phyloP scores from a whole-genome alignment of 352 stramenopile genomes.

The Phytopythium ostracodes region DNA sequence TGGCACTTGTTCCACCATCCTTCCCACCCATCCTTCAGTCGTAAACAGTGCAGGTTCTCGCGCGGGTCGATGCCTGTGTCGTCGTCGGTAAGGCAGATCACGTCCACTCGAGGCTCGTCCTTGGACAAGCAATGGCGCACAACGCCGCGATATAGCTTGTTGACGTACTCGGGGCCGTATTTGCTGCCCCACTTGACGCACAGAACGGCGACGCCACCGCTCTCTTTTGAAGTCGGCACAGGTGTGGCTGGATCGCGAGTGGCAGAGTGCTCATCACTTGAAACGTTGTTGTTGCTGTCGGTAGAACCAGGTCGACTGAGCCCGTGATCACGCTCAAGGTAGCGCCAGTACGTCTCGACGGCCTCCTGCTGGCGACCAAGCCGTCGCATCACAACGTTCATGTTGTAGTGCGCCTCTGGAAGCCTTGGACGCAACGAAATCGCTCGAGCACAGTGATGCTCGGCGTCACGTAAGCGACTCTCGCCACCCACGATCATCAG shows the following conservation, averaged over 20 bases:
- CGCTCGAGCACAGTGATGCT: conserved; percentile 31
- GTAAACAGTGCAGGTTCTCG: conserved; percentile 23
- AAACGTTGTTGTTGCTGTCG: conserved; percentile 92
- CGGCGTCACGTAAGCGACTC: conserved; percentile 21
- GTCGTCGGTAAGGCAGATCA: conserved; percentile 76
- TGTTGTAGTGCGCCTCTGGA: conserved; percentile 53
- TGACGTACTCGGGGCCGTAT: conserved; percentile 80
- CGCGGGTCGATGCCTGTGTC: conserved; percentile 25
- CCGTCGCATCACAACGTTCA: conserved; percentile 56
- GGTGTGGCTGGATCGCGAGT: conserved; percentile 54
- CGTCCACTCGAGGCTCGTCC: conserved; percentile 15
- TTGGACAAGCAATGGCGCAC: conserved; percentile 16
- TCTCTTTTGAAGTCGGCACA: not conserved
- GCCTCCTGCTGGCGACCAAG: conserved; percentile 41
- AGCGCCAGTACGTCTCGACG: conserved; percentile 34
- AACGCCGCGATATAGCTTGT: conserved; percentile 53
- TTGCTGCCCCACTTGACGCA: conserved; percentile 87
- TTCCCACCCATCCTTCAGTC: conserved; percentile 28
- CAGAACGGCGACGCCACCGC: conserved; percentile 35
- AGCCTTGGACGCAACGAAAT: conserved; percentile 22
- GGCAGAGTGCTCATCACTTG: conserved; percentile 37
- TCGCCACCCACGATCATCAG: conserved; percentile 20
- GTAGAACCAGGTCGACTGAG: conserved; percentile 28
- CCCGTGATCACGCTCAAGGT: conserved; percentile 87
- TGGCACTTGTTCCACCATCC: conserved; percentile 86